Conservation (phyloP, 306 rosid genomes). For the Mimosa pudica region DNA sequence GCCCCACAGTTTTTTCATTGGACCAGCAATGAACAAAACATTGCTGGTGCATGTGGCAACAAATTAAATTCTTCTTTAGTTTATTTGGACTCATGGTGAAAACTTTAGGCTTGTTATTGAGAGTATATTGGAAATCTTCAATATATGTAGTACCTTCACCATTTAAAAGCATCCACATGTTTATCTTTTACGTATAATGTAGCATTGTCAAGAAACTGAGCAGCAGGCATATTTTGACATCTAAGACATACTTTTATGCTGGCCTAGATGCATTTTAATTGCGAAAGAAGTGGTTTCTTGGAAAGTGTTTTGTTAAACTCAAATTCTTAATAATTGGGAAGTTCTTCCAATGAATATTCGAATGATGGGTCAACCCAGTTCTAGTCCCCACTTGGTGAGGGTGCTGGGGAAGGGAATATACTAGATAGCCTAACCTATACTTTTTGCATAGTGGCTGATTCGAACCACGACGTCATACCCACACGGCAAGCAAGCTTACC, state of each 20-base stretch:
- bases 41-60: not conserved
- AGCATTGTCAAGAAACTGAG: not conserved
- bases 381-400: no score
- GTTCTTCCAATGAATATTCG: not conserved
- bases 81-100: not conserved
- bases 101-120: not conserved
- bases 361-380: no score
- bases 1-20: not conserved
- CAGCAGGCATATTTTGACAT: not conserved
- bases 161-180: not conserved
- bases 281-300: conserved; percentile 1
- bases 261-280: not conserved
- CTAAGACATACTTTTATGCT: not conserved
- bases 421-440: no score
- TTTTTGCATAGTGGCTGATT: no score
- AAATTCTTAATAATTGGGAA: conserved; percentile 7
- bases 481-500: no score
- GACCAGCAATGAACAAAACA: not conserved
- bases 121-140: not conserved
- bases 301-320: not conserved
- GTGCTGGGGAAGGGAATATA: no score
- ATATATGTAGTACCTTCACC: not conserved
- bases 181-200: not conserved
- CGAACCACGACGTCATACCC: no score
- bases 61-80: not conserved